Base-by-base conservation (phyloP, 139 green algal genomes). In the Chloropicon primus region DNA sequence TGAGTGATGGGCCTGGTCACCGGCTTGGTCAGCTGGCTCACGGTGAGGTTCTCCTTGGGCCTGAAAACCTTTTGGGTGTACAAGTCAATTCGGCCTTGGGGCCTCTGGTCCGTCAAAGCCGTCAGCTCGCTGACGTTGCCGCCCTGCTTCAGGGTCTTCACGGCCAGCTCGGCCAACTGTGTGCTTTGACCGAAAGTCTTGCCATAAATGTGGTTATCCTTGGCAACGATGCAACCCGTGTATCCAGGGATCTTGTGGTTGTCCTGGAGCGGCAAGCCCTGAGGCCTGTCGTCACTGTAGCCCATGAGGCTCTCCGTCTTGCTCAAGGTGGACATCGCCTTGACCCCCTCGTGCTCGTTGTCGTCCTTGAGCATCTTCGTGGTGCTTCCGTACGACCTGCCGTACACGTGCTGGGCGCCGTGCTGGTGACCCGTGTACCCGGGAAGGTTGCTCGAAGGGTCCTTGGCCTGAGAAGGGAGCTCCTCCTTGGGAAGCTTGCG, bases 121-220 rank as follows among this genome's bases (percentile, higher is more conserved):
- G 27, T 28, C 75, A 78, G 54, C 28, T 29, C 24, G 3, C 26
- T 72, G 5, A 53, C 75, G 27, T 72, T 73, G 5, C 28, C 17
- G 28, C 27, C 27, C 27, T 72, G 21, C 22, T 23, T 24, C 75
- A 78, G 54, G 27, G 28, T 53, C 28, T 3, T 25, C 27, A 54
- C 27, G 2, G 75, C 75, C 27, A 22, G n/a, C 27, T 24, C 23
- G 28, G 77, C 77, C 25, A 80, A 62, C 25, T 3, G 1, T 5
- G 77, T 76, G 25, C 54, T 26, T 62, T 24, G 22, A 2, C 77
- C 77, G 22, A 72, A 80, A 22, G 77, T 80, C 62, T 80, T 62
- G 25, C 21, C 77, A 62, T 76, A 80, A 24, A 80, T 73, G 77
- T 80, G 77, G 62, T 71, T 74, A 28, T 78, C 74, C 77, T 80